Evolutionary conservation across 129 eudicot species (phyloP).

Genomic region (Chrysanthemum seticuspe): DNA sequence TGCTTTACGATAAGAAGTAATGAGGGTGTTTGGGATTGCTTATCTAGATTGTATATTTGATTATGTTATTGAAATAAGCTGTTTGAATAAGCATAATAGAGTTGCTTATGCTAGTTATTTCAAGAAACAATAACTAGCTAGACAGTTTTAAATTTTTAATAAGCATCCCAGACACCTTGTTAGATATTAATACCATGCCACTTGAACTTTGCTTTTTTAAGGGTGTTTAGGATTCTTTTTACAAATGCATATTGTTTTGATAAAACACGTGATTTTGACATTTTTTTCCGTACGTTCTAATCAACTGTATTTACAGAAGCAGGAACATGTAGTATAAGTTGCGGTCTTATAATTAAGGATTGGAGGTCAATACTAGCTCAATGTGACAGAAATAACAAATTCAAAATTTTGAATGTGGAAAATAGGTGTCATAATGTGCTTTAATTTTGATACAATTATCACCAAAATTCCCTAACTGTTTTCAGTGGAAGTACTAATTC

Average conservation of each 20-base stretch:
- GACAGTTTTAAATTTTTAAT: too few relatives aligned
- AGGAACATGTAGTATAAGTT: neutral
- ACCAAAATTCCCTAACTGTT: neutral
- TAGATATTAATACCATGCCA: neutral
- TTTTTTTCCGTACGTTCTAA: neutral
- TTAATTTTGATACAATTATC: neutral
- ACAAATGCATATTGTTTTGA: too few relatives aligned
- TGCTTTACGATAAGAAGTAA: too few relatives aligned
- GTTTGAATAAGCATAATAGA: too few relatives aligned
- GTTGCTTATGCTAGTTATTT: too few relatives aligned
- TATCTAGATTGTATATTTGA: too few relatives aligned
- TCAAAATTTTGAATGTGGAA: neutral
- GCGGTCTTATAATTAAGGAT: neutral
- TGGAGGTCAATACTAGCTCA: neutral
- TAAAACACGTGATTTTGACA: too few relatives aligned
- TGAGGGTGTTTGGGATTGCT: too few relatives aligned
- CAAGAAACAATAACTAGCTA: too few relatives aligned
- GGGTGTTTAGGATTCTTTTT: neutral
- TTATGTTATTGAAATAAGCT: too few relatives aligned
- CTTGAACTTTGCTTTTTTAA: neutral
- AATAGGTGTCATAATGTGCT: neutral
- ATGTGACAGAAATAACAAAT: neutral
- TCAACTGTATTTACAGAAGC: slow-evolving; percentile 7
- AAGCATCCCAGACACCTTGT: too few relatives aligned
- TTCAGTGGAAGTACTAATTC: neutral